Evolutionary conservation across 2,329 filamentous ascomycete genomes (phyloP).

Genomic region (Claviceps paspali): DNA sequence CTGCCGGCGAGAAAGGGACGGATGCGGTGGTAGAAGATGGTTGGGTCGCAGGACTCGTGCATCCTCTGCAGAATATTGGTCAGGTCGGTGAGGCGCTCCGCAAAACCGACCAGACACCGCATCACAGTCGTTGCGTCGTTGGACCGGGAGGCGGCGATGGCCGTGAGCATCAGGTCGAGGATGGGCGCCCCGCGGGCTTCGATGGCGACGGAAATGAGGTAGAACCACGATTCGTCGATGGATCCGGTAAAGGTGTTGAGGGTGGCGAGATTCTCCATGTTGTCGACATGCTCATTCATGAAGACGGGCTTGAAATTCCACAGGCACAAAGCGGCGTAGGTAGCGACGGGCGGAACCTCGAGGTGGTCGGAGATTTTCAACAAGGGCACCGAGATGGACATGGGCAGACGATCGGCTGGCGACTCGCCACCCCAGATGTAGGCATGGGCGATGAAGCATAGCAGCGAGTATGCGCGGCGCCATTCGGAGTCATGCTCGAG

Average conservation of each 20-base stretch:
- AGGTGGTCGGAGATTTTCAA: conserved; percentile 61
- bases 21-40: conserved; percentile 90
- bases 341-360: conserved; percentile 82
- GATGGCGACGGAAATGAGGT: conserved; percentile 87
- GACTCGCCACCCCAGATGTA: conserved; percentile 92
- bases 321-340: conserved; percentile 78
- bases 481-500: conserved; percentile 79
- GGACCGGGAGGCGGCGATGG: conserved; percentile 63
- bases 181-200: conserved; percentile 81
- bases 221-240: conserved; percentile 97
- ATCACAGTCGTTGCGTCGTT: conserved; percentile 59
- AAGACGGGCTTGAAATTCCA: conserved; percentile 98
- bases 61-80: conserved; percentile 67
- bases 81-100: conserved; percentile 77
- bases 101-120: conserved; percentile 63
- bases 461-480: conserved; percentile 79
- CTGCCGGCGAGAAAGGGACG: conserved; percentile 91
- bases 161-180: conserved; percentile 75
- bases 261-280: conserved; percentile 75
- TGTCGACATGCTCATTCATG: conserved; percentile 62
- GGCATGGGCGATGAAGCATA: conserved; percentile 83
- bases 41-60: conserved; percentile 90
- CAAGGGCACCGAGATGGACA: conserved; percentile 70
- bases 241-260: conserved; percentile 87
- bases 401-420: conserved; percentile 64